phyloP scores from a whole-genome alignment of 1,139 yeast genomes.

The Trichomonascaceae sp. region DNA sequence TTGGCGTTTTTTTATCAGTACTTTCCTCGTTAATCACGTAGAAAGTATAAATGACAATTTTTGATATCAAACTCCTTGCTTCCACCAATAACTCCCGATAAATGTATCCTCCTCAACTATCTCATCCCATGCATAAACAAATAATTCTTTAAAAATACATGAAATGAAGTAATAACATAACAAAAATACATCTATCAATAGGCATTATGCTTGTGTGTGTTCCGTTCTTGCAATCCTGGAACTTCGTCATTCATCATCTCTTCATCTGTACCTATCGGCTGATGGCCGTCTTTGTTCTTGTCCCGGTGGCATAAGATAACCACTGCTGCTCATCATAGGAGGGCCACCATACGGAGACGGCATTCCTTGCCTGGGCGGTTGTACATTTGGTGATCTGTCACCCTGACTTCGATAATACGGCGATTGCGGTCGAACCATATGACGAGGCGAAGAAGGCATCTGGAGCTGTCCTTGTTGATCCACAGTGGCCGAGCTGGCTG shows the following conservation, averaged over 20 bases:
- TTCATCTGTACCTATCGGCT: neutral
- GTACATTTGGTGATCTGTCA: neutral
- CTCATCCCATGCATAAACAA: neutral
- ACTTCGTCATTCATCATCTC: neutral
- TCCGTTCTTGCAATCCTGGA: neutral
- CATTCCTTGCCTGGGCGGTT: neutral
- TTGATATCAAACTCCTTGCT: too few relatives aligned
- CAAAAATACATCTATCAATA: neutral
- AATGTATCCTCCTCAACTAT: too few relatives aligned
- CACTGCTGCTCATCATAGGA: neutral
- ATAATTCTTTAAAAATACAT: neutral
- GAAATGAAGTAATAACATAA: neutral
- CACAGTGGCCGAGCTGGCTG: conserved; percentile 1
- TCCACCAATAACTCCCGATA: too few relatives aligned
- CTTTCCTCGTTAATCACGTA: too few relatives aligned
- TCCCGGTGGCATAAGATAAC: neutral
- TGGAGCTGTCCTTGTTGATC: conserved; percentile 7
- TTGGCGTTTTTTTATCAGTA: too few relatives aligned
- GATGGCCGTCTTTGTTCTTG: neutral
- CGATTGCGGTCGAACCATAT: conserved; percentile 9
- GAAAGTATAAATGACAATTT: too few relatives aligned
- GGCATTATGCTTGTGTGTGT: neutral
- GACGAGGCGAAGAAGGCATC: conserved; percentile 5
- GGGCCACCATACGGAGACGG: neutral
- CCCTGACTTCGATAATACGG: conserved; percentile 10